Evolutionary conservation across 768 basidiomycete genomes (phyloP).

Genomic region (Plicaturopsis crispa): DNA sequence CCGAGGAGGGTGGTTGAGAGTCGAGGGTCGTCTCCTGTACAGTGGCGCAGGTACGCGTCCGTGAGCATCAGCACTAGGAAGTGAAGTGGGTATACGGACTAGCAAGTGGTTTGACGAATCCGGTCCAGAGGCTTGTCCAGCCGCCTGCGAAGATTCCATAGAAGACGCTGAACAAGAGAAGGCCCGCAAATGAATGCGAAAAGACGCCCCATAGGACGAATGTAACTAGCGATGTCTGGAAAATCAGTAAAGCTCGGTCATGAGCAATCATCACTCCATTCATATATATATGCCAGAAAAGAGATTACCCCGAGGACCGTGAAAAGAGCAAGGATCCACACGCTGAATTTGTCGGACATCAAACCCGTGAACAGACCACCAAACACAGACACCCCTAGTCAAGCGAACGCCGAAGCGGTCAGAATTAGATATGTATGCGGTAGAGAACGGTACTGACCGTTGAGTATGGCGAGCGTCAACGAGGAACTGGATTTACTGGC

Average conservation of each 20-base stretch:
- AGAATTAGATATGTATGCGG: constrained; percentile 5
- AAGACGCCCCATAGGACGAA: constrained; percentile 24
- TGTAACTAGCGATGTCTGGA: too few species aligned
- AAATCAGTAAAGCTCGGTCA: too few species aligned
- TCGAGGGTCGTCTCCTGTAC: constrained; percentile 17
- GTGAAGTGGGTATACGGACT: too few species aligned
- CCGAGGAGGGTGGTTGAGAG: constrained; percentile 15
- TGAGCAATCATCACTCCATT: too few species aligned
- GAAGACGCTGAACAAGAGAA: constrained; percentile 18
- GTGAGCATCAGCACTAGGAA: too few species aligned
- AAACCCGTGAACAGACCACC: constrained; percentile 15
- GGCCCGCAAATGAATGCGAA: constrained; percentile 14
- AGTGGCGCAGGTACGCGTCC: too few species aligned
- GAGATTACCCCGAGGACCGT: constrained; percentile 13
- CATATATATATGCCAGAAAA: too few species aligned
- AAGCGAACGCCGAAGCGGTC: neutral
- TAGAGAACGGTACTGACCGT: constrained; percentile 10
- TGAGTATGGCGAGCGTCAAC: constrained; percentile 14
- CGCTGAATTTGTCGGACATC: constrained; percentile 17
- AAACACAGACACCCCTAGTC: constrained; percentile 14
- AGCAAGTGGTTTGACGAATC: too few species aligned
- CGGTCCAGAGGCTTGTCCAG: constrained; percentile 22
- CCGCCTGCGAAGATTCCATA: constrained; percentile 24
- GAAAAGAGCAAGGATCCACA: constrained; percentile 16
- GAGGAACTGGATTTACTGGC: constrained; percentile 10